phyloP scores from a whole-genome alignment of 2,329 filamentous ascomycete species.

The Madurella mycetomatis region DNA sequence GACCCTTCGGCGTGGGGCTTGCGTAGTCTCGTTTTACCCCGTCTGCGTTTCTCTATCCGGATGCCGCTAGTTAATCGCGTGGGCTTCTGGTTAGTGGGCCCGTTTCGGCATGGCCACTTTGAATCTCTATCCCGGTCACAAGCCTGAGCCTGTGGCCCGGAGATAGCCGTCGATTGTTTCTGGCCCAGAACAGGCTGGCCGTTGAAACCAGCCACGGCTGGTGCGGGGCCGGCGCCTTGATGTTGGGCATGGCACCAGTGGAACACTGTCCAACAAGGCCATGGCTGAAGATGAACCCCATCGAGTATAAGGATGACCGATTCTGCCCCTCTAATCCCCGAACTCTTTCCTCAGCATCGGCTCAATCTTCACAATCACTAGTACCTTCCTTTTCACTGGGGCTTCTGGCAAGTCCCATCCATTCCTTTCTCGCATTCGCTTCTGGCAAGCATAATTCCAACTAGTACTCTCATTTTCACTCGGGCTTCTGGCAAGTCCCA shows the following conservation, averaged over 20 bases:
- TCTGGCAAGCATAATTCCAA: slow-evolving; percentile 4
- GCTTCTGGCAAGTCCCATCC: slow-evolving; percentile 3
- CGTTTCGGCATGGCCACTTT: background rate
- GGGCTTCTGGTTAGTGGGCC: background rate
- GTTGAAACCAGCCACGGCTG: background rate
- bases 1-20: too few species aligned
- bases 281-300: background rate
- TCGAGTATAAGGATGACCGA: background rate
- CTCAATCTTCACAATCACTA: slow-evolving; percentile 1
- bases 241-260: background rate
- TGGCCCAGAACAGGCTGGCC: background rate
- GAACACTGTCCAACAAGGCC: background rate
- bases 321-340: background rate
- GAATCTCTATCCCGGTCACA: background rate
- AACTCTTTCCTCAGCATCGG: background rate
- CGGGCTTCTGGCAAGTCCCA: slow-evolving; percentile 1
- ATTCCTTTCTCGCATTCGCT: background rate
- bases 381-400: background rate
- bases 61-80: background rate
- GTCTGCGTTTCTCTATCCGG: background rate
- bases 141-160: background rate
- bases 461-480: background rate
- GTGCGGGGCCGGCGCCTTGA: background rate
- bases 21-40: background rate
- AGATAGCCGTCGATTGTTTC: background rate